Base-by-base conservation (phyloP, 306 rosid genomes). In the Citrullus colocynthis region DNA sequence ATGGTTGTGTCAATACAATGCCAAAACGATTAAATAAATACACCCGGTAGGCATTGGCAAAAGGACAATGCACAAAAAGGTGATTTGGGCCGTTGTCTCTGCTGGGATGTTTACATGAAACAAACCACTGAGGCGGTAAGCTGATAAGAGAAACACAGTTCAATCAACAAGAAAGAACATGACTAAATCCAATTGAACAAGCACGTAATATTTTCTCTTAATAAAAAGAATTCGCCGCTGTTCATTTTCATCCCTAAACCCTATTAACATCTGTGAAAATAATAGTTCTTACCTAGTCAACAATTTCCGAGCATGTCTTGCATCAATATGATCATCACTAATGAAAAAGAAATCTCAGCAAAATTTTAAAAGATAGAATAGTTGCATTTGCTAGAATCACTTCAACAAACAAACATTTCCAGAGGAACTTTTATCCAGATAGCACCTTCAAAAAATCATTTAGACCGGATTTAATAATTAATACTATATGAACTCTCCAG, bases 91-190 rank as follows among this genome's bases (percentile, higher is more conserved):
- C 54, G 8, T 41, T 66, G 52, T 44, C 75, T 70, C 56, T 15
- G 42, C 6, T 45, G 32, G 49, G 78, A 69, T 6, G 21, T 69
- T 42, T 69, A 42, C 75, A 69, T 36, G 32, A 66, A 44, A 44
- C 75, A 70, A 36, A 70, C 71, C 45, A 34, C 42, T 7, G 71
- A 34, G n/a, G 44, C 45, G 4, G 70, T 34, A 63, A 63, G 70
- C 34, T 63, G 70, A 32, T 12, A 60, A 37, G 34, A 30, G 45
- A 75, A 78, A 80, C 80, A 74, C 79, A 78, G 65, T n/a, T 57
- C 85, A 72, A 45, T 73, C 57, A 39, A 56, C 41, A 59, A 1
- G 28, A 58, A 24, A 24, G 45, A 17, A 21, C 56, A n/a, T 20
- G 36, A 21, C 5, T 24, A 69, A 21, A 28, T 20, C 75, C 75